Base-by-base conservation (phyloP, 1,284 basidiomycete species). In the Pseudomicrostroma phylloplanum region DNA sequence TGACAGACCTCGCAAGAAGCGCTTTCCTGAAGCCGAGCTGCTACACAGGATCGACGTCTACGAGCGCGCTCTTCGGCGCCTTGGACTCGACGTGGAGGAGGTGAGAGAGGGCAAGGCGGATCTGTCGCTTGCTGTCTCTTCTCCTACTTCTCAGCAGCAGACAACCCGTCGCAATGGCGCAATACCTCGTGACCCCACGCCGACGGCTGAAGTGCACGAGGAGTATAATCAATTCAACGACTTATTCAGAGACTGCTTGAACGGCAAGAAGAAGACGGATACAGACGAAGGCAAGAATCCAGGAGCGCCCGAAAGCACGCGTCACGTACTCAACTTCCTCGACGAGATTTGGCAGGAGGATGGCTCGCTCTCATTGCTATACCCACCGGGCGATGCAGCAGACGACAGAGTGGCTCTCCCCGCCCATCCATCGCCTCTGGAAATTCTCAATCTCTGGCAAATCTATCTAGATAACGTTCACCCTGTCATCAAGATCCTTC, bases 1-100 rank as follows among this genome's bases (percentile, higher is more conserved):
- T 4, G 30, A 48, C n/a, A 48, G 23, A 23, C 46, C 46, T n/a
- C 46, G 46, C 46, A 48, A 48, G 46, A 48, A 48, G 23, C 46
- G 46, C n/a, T 48, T 48, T 12, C 46, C 46, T 6, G 46, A 48
- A 23, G 46, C 46, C 23, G 23, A n/a, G 46, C 46, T 48, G n/a
- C 46, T 48, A 48, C n/a, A n/a, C 23, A 48, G n/a, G 7, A 48
- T 48, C 46, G 23, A 48, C n/a, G 46, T 23, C 3, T 48, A 48
- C 12, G 46, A 48, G 46, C n/a, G n/a, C 4, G 46, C 46, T 4
- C 46, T 48, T n/a, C 17, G n/a, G 4, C n/a, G n/a, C 46, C 17
- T n/a, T 23, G 46, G 46, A n/a, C 17, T 48, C 46, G 46, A 48
- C 46, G 46, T 23, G 23, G 46, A 48, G 3, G 46, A n/a, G 17